phyloP scores from a whole-genome alignment of 1,284 basidiomycete species.

The Laetiporus sulphureus region DNA sequence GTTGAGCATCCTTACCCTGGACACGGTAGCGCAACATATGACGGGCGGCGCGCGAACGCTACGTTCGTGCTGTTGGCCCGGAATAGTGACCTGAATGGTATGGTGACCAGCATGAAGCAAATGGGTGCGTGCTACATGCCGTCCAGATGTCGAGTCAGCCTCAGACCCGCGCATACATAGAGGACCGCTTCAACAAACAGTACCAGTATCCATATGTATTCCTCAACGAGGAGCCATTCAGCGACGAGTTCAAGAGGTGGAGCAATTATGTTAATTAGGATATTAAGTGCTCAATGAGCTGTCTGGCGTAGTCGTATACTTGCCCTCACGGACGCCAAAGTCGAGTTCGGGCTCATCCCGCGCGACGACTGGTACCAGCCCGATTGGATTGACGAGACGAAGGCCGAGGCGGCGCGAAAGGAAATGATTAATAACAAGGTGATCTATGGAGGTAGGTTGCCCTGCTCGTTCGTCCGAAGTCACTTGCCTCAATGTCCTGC shows the following conservation, averaged over 20 bases:
- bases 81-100: conserved; percentile 72
- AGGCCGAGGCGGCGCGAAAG: conserved; percentile 65
- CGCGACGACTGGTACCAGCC: conserved; percentile 84
- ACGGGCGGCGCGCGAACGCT: conserved; percentile 79
- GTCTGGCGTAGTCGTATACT: conserved; percentile 46
- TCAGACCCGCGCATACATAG: conserved; percentile 23
- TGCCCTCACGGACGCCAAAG: conserved; percentile 57
- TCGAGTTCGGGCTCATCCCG: conserved; percentile 81
- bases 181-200: conserved; percentile 82
- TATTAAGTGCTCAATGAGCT: neutral
- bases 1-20: conserved; percentile 39
- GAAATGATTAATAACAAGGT: conserved; percentile 78
- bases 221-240: conserved; percentile 78
- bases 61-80: conserved; percentile 83
- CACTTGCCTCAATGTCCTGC: too few relatives aligned
- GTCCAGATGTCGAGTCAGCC: neutral
- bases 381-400: conserved; percentile 74
- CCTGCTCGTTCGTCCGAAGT: neutral
- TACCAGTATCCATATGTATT: conserved; percentile 85
- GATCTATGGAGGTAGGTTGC: conserved; percentile 73
- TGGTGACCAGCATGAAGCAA: conserved; percentile 71
- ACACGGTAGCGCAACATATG: conserved; percentile 40
- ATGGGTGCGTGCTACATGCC: conserved; percentile 28
- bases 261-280: conserved; percentile 5
- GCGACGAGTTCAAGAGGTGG: conserved; percentile 71